These are phyloP conservation scores for Malassezia globosa DNA, from an alignment of 1,284 basidiomycete species.

Conservation along the genomic window DNA sequence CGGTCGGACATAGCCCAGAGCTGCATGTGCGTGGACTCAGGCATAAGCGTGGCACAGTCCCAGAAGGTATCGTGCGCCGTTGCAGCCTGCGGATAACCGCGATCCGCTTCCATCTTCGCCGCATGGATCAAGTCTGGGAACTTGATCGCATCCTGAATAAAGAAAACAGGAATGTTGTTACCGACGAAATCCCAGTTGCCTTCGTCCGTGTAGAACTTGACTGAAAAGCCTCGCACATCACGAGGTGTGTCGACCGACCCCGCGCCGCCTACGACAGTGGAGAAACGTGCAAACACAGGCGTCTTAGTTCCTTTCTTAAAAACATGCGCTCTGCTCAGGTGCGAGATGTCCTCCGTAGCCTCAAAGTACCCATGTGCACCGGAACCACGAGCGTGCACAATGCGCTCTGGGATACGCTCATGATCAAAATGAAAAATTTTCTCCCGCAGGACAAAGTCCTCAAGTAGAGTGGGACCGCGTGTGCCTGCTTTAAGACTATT, in stretches of 20 bases:
- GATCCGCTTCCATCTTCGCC: slow-evolving; percentile 81
- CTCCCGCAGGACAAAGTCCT: slow-evolving; percentile 48
- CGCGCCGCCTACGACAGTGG: slow-evolving; percentile 58
- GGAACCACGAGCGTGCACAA: slow-evolving; percentile 52
- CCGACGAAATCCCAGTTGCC: slow-evolving; percentile 50
- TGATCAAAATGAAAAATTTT: slow-evolving; percentile 80
- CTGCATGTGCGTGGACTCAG: slow-evolving; percentile 21
- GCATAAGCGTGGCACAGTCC: slow-evolving; percentile 57
- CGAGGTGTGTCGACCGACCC: slow-evolving; percentile 81
- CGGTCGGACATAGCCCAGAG: slow-evolving; percentile 54
- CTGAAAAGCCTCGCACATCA: slow-evolving; percentile 79
- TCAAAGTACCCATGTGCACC: slow-evolving; percentile 88
- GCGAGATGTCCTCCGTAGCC: slow-evolving; percentile 61
- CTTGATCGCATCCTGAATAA: slow-evolving; percentile 39
- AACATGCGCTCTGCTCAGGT: slow-evolving; percentile 60
- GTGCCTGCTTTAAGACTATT: slow-evolving; percentile 7
- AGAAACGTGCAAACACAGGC: slow-evolving; percentile 48
- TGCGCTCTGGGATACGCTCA: slow-evolving; percentile 88
- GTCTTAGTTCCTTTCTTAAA: slow-evolving; percentile 27
- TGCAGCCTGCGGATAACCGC: slow-evolving; percentile 62
- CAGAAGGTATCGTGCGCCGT: slow-evolving; percentile 50
- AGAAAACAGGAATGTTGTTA: slow-evolving; percentile 42
- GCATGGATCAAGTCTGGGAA: slow-evolving; percentile 81
- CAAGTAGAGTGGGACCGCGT: slow-evolving; percentile 18
- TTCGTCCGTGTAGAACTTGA: slow-evolving; percentile 79